Evolutionary conservation across 176 grass and related monocot species (phyloP).

Genomic region (Oryza rufipogon): DNA sequence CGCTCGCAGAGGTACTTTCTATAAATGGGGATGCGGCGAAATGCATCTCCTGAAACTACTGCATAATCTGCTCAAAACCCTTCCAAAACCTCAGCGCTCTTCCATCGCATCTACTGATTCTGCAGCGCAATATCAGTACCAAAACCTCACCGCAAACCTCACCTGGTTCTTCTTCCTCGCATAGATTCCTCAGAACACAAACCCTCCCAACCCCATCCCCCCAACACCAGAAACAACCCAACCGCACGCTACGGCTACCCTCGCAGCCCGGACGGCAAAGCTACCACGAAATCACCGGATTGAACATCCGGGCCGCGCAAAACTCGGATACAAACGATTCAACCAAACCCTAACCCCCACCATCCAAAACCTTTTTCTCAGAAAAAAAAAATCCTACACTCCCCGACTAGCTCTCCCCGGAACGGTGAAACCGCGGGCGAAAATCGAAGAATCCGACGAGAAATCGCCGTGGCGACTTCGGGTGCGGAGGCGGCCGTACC

Average conservation of each 20-base stretch:
- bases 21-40: not conserved
- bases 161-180: not conserved
- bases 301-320: not conserved
- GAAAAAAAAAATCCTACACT: not conserved
- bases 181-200: not conserved
- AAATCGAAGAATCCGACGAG: not conserved
- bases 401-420: not conserved
- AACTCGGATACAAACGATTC: not conserved
- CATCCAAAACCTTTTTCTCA: not conserved
- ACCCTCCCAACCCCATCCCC: not conserved
- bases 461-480: not conserved
- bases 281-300: not conserved
- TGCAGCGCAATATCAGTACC: not conserved
- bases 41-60: not conserved
- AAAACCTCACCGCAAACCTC: not conserved
- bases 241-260: not conserved
- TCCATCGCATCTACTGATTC: not conserved
- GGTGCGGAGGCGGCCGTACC: not conserved
- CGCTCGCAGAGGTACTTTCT: not conserved
- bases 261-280: not conserved
- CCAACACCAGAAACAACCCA: not conserved
- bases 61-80: slow-evolving; percentile 26
- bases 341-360: slow-evolving; percentile 19
- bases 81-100: slow-evolving; percentile 25
- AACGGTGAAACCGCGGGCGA: not conserved